Conservation (phyloP, 805 yeast species). For the Candida caryicola region DNA sequence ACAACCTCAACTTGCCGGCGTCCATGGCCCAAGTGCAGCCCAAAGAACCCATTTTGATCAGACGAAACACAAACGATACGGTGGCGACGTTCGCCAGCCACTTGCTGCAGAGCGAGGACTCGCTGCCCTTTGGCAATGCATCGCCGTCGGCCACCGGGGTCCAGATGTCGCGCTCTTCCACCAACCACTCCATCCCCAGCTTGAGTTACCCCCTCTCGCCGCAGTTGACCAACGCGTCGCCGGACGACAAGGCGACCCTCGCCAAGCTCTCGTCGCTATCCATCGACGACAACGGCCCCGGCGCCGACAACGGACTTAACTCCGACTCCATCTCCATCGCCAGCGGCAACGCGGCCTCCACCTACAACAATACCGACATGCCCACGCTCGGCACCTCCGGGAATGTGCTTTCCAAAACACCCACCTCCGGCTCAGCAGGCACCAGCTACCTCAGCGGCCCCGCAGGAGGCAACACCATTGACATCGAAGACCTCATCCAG, state of each 20-base stretch:
- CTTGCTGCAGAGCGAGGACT: conserved; percentile 10
- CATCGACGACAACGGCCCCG: conserved; percentile 19
- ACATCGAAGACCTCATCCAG: conserved; percentile 88
- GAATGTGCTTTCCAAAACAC: conserved; percentile 1
- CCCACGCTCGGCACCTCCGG: too few relatives aligned
- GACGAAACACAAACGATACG: conserved; percentile 46
- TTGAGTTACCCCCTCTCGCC: conserved; percentile 19
- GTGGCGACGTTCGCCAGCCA: conserved; percentile 5
- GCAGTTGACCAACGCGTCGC: conserved; percentile 13
- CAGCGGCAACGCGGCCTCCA: neutral
- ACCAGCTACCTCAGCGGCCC: neutral
- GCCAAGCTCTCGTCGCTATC: conserved; percentile 4
- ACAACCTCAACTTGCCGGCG: conserved; percentile 48
- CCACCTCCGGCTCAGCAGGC: neutral
- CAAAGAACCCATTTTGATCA: conserved; percentile 66
- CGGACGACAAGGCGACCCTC: conserved; percentile 5
- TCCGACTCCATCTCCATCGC: conserved; percentile 2
- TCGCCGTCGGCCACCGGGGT: conserved; percentile 17
- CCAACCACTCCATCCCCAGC: conserved; percentile 21
- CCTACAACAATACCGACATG: too few relatives aligned
- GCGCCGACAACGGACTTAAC: conserved; percentile 1
- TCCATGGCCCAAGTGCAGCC: conserved; percentile 72
- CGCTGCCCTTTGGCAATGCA: conserved; percentile 8
- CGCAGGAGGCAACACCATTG: conserved; percentile 21
- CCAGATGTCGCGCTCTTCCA: conserved; percentile 18